Percentiles rank a stretch among this genome's conserved stretches.
phyloP scores from a whole-genome alignment of 2,329 filamentous ascomycete species.

The Ceratocystis variospora region DNA sequence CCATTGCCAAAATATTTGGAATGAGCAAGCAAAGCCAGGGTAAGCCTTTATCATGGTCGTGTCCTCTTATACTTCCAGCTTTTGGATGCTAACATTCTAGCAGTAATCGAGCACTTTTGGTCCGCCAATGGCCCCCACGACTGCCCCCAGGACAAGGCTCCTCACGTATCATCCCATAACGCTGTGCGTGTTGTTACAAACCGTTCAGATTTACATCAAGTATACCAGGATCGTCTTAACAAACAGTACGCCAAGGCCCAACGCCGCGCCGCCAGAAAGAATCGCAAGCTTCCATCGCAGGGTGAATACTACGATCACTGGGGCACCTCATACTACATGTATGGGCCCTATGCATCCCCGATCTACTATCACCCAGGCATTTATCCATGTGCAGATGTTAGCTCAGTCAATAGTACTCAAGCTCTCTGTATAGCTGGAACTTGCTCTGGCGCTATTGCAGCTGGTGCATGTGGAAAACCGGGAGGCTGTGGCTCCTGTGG shows the following conservation, averaged over 20 bases:
- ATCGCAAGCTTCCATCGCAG: slow-evolving; percentile 34
- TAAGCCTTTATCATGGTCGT: slow-evolving; percentile 20
- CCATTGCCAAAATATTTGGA: slow-evolving; percentile 33
- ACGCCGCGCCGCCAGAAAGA: slow-evolving; percentile 37
- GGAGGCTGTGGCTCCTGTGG: slow-evolving; percentile 25
- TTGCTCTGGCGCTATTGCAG: slow-evolving; percentile 34
- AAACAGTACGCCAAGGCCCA: slow-evolving; percentile 42
- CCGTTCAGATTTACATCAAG: neutral
- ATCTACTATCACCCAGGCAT: slow-evolving; percentile 32
- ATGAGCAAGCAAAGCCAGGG: slow-evolving; percentile 34
- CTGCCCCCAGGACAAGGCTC: slow-evolving; percentile 42
- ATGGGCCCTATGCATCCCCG: slow-evolving; percentile 34
- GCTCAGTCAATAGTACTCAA: slow-evolving; percentile 22
- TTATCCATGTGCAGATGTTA: slow-evolving; percentile 35
- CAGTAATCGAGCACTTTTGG: slow-evolving; percentile 32
- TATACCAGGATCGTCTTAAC: slow-evolving; percentile 31
- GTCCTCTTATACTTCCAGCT: neutral
- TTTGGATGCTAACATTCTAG: neutral
- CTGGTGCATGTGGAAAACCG: slow-evolving; percentile 33
- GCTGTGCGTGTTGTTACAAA: slow-evolving; percentile 34
- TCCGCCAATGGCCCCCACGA: slow-evolving; percentile 34
- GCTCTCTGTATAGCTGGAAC: slow-evolving; percentile 32
- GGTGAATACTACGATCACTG: slow-evolving; percentile 41
- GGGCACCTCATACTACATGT: slow-evolving; percentile 39
- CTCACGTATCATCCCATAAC: slow-evolving; percentile 63